Evolutionary conservation across 108 stramenopile species (phyloP).

Genomic region (Mayamaea pseudoterrestris): DNA sequence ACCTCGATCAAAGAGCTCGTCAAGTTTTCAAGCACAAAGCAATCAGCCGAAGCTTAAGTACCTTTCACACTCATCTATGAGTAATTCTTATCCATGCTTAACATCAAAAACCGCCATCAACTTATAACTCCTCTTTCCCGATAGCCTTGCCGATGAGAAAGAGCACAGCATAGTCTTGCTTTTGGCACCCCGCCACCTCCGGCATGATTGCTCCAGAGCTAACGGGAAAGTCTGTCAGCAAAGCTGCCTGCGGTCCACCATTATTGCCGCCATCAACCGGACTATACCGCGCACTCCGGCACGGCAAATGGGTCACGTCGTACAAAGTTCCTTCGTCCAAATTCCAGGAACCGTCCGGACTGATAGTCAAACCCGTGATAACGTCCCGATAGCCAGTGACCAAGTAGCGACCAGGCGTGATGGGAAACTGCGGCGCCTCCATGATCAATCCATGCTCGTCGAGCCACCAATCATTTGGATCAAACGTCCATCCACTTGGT

Average conservation of each 20-base stretch:
- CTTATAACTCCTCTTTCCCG: too few relatives aligned
- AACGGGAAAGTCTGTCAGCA: conserved; percentile 42
- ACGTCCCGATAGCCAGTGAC: conserved; percentile 46
- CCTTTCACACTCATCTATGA: too few relatives aligned
- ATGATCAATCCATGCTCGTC: conserved; percentile 76
- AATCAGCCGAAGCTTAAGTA: too few relatives aligned
- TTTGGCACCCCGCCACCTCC: conserved; percentile 25
- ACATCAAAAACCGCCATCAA: too few relatives aligned
- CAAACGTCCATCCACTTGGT: conserved; percentile 73
- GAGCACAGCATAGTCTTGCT: conserved; percentile 57
- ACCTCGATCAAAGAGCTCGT: too few relatives aligned
- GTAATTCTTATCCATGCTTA: too few relatives aligned
- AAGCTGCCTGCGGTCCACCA: conserved; percentile 29
- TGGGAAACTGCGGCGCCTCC: conserved; percentile 47
- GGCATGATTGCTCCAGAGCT: conserved; percentile 56
- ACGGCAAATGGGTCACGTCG: conserved; percentile 65
- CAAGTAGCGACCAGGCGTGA: conserved; percentile 37
- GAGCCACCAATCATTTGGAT: conserved; percentile 71
- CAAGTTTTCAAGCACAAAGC: too few relatives aligned
- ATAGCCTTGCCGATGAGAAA: conserved; percentile 40
- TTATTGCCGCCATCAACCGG: conserved; percentile 8
- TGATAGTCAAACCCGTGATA: conserved; percentile 39
- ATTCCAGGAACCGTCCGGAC: conserved; percentile 29
- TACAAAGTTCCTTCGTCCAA: conserved; percentile 40
- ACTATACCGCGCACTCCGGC: conserved; percentile 45